phyloP scores from a whole-genome alignment of 192 early-diverging fungal genomes.

The Allomyces javanicus region DNA sequence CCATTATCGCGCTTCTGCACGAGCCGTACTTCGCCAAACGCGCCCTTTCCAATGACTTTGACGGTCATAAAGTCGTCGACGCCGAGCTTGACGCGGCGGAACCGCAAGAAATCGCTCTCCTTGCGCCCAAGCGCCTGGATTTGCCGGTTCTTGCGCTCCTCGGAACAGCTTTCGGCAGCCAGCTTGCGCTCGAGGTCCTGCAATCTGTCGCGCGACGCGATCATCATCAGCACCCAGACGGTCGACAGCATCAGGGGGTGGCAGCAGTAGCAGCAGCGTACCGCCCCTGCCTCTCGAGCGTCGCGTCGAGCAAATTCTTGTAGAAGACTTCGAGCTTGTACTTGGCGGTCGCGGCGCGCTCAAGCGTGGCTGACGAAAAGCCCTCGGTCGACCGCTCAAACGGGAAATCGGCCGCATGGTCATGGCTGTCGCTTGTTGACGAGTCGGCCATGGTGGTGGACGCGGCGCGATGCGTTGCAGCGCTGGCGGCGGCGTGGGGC shows the following conservation, averaged over 20 bases:
- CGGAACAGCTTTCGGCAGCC: conserved; percentile 50
- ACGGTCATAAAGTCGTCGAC: conserved; percentile 86
- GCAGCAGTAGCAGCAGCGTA: conserved; percentile 1
- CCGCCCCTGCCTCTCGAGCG: conserved; percentile 47
- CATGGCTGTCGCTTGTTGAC: too few relatives aligned
- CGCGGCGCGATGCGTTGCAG: too few relatives aligned
- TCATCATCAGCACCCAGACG: neutral
- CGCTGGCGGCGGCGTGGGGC: too few relatives aligned
- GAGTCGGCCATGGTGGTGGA: too few relatives aligned
- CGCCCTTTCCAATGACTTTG: conserved; percentile 96
- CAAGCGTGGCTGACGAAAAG: conserved; percentile 57
- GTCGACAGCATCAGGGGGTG: neutral
- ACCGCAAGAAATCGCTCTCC: conserved; percentile 83
- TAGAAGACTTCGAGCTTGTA: conserved; percentile 85
- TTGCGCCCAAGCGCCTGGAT: conserved; percentile 55
- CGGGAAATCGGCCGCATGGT: neutral
- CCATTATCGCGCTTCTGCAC: conserved; percentile 92
- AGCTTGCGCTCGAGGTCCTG: conserved; percentile 62
- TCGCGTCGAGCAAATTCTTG: conserved; percentile 68
- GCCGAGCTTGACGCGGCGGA: conserved; percentile 72
- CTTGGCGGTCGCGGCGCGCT: conserved; percentile 75
- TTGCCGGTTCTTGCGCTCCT: conserved; percentile 75
- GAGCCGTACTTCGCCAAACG: conserved; percentile 94
- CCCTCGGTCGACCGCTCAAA: conserved; percentile 54
- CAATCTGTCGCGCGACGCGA: neutral